A percentile compares a stretch with the other conserved stretches of the same genome.
phyloP scores from a whole-genome alignment of 257 asterid genomes.

The Solanum rostratum region DNA sequence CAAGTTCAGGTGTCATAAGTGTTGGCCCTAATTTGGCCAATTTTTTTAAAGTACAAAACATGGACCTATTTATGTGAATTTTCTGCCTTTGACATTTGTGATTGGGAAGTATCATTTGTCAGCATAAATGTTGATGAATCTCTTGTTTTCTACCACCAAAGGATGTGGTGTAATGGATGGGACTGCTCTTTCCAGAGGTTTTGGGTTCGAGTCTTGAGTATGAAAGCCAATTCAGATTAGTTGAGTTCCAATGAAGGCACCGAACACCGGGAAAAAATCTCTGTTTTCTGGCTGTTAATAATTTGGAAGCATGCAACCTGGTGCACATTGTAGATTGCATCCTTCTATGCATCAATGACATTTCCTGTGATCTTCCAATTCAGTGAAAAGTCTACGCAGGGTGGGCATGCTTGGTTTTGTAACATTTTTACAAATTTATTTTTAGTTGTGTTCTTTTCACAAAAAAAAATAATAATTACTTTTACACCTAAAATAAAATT shows the following conservation, averaged over 20 bases:
- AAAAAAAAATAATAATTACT: too few species aligned
- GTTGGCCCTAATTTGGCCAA: not conserved
- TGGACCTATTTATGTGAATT: not conserved
- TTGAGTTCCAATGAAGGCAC: too few species aligned
- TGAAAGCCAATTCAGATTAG: too few species aligned
- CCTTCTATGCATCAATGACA: not conserved
- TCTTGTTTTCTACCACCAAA: too few species aligned
- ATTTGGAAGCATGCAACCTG: not conserved
- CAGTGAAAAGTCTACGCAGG: not conserved
- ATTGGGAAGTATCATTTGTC: not conserved
- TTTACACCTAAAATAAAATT: not conserved
- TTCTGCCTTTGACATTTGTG: not conserved
- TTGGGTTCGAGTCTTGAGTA: too few species aligned
- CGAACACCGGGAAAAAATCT: too few species aligned
- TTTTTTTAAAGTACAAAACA: not conserved
- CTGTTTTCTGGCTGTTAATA: not conserved
- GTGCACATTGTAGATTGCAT: not conserved
- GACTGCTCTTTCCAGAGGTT: too few species aligned
- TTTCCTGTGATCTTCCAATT: not conserved
- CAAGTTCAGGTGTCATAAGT: not conserved
- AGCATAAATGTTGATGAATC: not conserved
- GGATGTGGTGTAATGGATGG: not conserved
- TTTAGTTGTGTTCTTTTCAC: too few species aligned
- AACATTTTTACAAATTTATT: too few species aligned
- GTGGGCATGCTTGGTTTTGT: too few species aligned